A percentile compares a stretch with the other conserved stretches of the same genome.
Conservation (phyloP, 257 asterid species). For the Solanum virginianum region DNA sequence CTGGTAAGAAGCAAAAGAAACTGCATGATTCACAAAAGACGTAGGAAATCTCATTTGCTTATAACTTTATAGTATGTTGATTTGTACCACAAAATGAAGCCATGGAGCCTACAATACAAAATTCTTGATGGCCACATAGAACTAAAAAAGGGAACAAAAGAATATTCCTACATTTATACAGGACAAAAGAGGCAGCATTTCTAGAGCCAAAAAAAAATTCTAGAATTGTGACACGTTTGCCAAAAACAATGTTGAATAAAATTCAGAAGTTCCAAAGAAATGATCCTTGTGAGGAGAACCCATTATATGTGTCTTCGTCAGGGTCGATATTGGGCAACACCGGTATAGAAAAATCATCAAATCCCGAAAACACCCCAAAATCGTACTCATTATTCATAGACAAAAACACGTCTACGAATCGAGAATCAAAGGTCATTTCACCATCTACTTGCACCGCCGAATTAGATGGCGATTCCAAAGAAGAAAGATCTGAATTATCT, state of each 20-base stretch:
- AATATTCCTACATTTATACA: not conserved
- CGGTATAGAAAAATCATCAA: constrained; percentile 30
- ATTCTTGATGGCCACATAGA: not conserved
- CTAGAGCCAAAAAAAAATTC: constrained; percentile 21
- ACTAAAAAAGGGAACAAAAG: not conserved
- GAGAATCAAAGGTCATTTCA: constrained; percentile 29
- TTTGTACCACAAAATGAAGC: not conserved
- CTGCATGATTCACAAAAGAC: not conserved
- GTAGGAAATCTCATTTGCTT: not conserved
- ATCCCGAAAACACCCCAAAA: constrained; percentile 49
- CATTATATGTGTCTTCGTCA: constrained; percentile 24
- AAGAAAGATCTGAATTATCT: constrained; percentile 7
- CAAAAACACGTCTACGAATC: constrained; percentile 19
- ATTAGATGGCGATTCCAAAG: constrained; percentile 39
- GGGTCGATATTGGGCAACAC: constrained; percentile 17
- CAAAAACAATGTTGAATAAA: not conserved
- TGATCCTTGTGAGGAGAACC: constrained; percentile 23
- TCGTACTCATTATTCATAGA: not conserved
- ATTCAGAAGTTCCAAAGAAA: constrained; percentile 49
- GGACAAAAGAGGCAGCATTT: constrained; percentile 2
- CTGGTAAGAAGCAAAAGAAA: not conserved
- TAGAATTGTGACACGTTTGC: constrained; percentile 7
- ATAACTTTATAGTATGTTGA: not conserved
- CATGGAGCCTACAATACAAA: not conserved
- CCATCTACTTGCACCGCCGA: constrained; percentile 15